phyloP scores from a whole-genome alignment of 75 land plant genomes.

The Cunninghamia lanceolata region DNA sequence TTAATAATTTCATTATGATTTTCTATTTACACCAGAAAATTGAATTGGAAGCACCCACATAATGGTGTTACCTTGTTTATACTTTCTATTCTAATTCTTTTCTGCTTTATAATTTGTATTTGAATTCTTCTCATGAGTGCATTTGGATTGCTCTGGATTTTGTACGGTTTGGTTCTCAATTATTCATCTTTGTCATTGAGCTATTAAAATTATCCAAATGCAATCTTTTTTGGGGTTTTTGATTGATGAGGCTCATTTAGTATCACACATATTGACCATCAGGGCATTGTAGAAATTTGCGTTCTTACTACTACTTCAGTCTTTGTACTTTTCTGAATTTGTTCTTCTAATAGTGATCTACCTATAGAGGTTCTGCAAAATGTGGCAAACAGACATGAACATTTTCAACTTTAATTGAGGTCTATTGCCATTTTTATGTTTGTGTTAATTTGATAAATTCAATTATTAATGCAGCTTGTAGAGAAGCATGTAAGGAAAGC shows the following conservation, averaged over 20 bases:
- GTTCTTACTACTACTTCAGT: neutral
- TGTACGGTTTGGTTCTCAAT: neutral
- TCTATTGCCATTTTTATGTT: neutral
- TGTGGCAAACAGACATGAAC: too few relatives aligned
- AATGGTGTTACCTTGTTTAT: neutral
- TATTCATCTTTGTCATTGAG: neutral
- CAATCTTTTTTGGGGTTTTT: neutral
- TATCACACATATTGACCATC: neutral
- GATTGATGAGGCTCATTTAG: neutral
- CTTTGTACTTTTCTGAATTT: neutral
- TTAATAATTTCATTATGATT: too few relatives aligned
- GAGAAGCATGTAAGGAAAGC: slow-evolving; percentile 24
- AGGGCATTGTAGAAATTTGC: neutral
- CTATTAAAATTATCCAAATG: neutral
- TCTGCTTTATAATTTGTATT: neutral
- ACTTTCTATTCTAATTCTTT: neutral
- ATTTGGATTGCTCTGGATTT: neutral
- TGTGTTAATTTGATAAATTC: neutral
- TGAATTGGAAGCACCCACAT: neutral
- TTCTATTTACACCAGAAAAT: too few relatives aligned
- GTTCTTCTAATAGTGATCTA: neutral
- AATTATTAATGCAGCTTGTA: slow-evolving; percentile 34
- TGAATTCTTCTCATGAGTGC: neutral
- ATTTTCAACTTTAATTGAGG: neutral
- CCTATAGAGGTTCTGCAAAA: neutral